Evolutionary conservation across 495 filamentous ascomycete species (phyloP), one percentile per base, ranked within the genome.

Genomic region (Lepidopterella palustris): DNA sequence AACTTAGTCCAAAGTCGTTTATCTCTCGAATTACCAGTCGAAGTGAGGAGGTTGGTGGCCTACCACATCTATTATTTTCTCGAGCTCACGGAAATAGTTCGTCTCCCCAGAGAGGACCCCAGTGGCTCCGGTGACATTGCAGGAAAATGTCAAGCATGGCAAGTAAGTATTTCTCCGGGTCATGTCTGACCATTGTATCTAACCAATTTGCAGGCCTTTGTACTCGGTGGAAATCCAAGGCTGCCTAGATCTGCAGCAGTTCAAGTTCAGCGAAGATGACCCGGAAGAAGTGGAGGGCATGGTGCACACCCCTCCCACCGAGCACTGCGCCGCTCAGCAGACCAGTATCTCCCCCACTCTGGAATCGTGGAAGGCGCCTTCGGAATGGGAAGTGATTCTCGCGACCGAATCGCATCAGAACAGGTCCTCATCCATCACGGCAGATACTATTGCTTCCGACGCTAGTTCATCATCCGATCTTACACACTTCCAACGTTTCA

Each of bases 401-500:
- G 18, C 58, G 11, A 15, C 25, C 11, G 53, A 53, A 32, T 10
- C 26, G 26, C 23, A 58, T 25, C 58, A 61, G 18, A 21, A 51
- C 20, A 58, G 31, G 10, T 28, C 35, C 25, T 40, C 59, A 23
- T 59, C 60, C 24, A 31, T 57, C 0, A 55, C 59, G 35, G 51
- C 5, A 18, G 5, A 31, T 4, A n/a, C 31, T 8, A 5, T 28
- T 31, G 27, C 9, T 4, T 24, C 20, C 3, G 47, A 50, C n/a
- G 13, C 47, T 35, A 48, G 54, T 8, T 11, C 35, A 0, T 21
- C 11, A 5, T 9, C 18, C 5, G 9, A 60, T 13, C 58, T 66
- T 20, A 64, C 66, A 15, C 60, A 61, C 8, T 71, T 71, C 53
- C 66, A 68, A 39, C 54, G 63, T 5, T 71, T 71, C 58, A 65